These are phyloP conservation scores for Cystobasidiaceae sp. DNA, from an alignment of 1,284 basidiomycete genomes.

Conservation along the genomic window DNA sequence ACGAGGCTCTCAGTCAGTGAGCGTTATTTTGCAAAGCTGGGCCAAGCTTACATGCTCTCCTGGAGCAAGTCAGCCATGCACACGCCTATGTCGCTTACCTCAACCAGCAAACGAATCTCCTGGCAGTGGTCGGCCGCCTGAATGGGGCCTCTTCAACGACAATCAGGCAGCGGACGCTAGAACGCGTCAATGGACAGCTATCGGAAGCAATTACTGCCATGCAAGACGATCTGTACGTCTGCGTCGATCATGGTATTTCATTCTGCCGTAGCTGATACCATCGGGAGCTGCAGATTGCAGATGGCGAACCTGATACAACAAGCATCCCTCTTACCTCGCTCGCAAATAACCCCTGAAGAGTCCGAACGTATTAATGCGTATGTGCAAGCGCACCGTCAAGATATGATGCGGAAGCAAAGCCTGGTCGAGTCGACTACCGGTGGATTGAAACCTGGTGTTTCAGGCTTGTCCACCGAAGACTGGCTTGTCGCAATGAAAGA, in stretches of 20 bases:
- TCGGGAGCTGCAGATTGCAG: neutral
- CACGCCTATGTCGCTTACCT: constrained; percentile 7
- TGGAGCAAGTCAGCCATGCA: constrained; percentile 23
- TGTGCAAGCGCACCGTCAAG: constrained; percentile 2
- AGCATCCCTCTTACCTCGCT: neutral
- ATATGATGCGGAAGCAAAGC: constrained; percentile 21
- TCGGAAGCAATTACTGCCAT: neutral
- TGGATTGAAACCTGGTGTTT: neutral
- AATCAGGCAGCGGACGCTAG: neutral
- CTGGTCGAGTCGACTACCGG: constrained; percentile 6
- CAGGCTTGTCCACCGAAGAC: neutral
- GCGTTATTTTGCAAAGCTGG: no score
- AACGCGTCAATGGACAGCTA: neutral
- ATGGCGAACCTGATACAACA: constrained; percentile 15
- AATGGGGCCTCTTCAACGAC: neutral
- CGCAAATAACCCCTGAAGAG: constrained; percentile 1
- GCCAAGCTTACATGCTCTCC: neutral
- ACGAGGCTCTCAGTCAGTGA: constrained; percentile 12
- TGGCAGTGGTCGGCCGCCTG: neutral
- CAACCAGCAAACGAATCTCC: neutral
- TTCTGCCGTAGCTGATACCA: neutral
- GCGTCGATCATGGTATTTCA: neutral
- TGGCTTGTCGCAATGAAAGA: constrained; percentile 23
- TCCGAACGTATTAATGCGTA: constrained; percentile 3
- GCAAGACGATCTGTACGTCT: neutral